Evolutionary conservation across 2,329 filamentous ascomycete genomes (phyloP), one percentile per base, ranked within the genome.

Genomic region (Penicillium sp.): DNA sequence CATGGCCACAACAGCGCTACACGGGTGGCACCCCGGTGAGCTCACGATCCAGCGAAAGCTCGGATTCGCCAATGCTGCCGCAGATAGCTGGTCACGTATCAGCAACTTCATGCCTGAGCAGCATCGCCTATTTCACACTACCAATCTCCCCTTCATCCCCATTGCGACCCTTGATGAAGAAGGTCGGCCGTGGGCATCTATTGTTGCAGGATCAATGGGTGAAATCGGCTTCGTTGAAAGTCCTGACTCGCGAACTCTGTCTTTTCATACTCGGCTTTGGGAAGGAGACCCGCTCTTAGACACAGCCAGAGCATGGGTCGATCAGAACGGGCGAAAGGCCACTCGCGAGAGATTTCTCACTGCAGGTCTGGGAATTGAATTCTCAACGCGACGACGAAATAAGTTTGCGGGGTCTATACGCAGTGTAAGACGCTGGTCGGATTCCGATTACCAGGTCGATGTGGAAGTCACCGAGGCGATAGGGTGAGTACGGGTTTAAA

Each of bases 11-110:
- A 28, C 45, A 34, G 56, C 58, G 46, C 42, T 62, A 13, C 43
- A 53, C 26, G 57, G 58, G 26, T 62, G 59, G 59, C 57, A 62
- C 47, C 59, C 57, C 4, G 58, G 59, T 28, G 58, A 62, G 43
- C n/a, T 54, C 6, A 34, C 39, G 34, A 45, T 65, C 46, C 54
- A 65, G 33, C 54, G 44, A 33, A 45, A 58, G 47, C 47, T 57
- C 31, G 47, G 62, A 31, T 60, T 53, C 55, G 47, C 53, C 26
- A 51, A 55, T 36, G 54, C 58, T 5, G 51, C 60, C 29, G 54
- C 28, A 5, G 49, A 59, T 51, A 8, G 42, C 21, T 62, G 57
- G 57, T 33, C 15, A 21, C 2, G 21, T 42, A 42, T 62, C 26
- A 29, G 15, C 18, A 49, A 41, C 18, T 38, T 15, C 29, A 60